Conservation (phyloP, 2,329 filamentous ascomycete genomes). For the Aspergillus niger region DNA sequence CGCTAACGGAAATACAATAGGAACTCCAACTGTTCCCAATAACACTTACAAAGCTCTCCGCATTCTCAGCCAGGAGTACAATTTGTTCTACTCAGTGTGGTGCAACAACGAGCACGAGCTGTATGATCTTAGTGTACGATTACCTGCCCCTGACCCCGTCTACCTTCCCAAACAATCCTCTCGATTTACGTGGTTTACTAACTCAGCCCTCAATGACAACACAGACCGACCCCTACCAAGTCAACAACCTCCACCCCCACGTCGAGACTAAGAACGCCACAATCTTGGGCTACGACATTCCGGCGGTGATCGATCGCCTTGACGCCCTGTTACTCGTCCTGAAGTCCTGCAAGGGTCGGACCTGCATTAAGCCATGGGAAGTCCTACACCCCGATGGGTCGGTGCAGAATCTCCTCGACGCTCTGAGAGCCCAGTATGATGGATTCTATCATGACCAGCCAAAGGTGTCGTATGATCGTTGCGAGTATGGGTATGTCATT, state of each 20-base stretch:
- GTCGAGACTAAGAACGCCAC: too few relatives aligned
- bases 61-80: constrained; percentile 30
- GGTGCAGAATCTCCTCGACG: too few relatives aligned
- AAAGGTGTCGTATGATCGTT: too few relatives aligned
- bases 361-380: too few relatives aligned
- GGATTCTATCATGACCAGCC: too few relatives aligned
- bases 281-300: neutral
- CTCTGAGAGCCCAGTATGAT: too few relatives aligned
- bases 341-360: neutral
- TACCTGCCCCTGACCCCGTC: neutral
- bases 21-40: constrained; percentile 1
- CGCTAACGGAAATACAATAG: neutral
- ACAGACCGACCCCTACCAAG: constrained; percentile 6
- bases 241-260: neutral
- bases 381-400: too few relatives aligned
- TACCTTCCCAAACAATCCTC: neutral
- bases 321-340: constrained; percentile 2
- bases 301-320: neutral
- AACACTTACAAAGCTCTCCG: constrained; percentile 25
- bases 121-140: constrained; percentile 28
- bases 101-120: constrained; percentile 39
- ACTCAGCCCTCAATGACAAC: neutral
- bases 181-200: neutral
- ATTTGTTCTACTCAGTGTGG: constrained; percentile 40
- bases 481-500: too few relatives aligned